Evolutionary conservation across 2,329 filamentous ascomycete genomes (phyloP).

Genomic region (Hypoxylon sp.): DNA sequence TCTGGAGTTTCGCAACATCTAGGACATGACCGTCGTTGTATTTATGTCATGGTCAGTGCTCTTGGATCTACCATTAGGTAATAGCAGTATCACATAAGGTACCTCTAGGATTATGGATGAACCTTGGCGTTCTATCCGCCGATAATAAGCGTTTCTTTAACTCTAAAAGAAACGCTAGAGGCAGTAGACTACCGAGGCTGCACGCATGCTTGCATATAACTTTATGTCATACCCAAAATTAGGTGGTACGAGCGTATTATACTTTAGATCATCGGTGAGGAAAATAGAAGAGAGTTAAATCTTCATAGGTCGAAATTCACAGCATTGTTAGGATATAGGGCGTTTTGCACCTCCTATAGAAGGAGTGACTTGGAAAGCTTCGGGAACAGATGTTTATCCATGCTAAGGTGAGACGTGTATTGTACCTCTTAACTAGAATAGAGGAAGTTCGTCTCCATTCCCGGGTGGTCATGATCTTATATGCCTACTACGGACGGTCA

Average conservation of each 20-base stretch:
- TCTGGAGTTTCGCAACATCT: slow-evolving; percentile 4
- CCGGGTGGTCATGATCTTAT: not conserved
- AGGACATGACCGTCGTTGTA: slow-evolving; percentile 3
- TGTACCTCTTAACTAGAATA: not conserved
- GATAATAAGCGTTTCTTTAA: not conserved
- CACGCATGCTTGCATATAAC: not conserved
- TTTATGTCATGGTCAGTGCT: not conserved
- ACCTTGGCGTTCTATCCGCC: not conserved
- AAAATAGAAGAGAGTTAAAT: not conserved
- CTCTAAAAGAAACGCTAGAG: too few relatives aligned
- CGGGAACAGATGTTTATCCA: not conserved
- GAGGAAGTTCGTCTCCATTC: not conserved
- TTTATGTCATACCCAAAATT: not conserved
- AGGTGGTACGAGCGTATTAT: not conserved
- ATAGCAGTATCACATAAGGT: not conserved
- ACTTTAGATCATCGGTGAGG: not conserved
- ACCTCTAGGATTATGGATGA: not conserved
- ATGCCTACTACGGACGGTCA: not conserved
- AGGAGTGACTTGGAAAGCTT: not conserved
- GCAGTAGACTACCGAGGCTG: too few relatives aligned
- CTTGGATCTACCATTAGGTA: not conserved
- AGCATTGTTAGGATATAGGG: not conserved
- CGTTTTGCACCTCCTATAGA: not conserved
- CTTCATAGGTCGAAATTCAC: not conserved
- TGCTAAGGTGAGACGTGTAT: not conserved